Base-by-base conservation (phyloP, 164 flowering plant genomes). In the Taxillus chinensis region DNA sequence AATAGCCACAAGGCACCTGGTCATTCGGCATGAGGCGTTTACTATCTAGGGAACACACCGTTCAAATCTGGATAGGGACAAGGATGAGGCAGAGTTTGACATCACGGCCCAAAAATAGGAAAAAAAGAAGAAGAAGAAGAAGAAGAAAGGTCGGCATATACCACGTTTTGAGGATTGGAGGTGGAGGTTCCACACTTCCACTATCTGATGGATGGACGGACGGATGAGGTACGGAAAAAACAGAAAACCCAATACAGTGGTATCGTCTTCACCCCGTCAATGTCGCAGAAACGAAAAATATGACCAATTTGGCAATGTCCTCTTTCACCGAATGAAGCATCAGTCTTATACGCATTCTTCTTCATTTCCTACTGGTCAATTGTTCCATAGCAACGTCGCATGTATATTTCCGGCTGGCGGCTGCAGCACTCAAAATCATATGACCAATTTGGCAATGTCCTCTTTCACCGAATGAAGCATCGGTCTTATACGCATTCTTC, bases 221-320 rank as follows among this genome's bases (percentile, higher is more conserved):
- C 86, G 82, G 68, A 78, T 68, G 69, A 86, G 84, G 65, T 87
- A 86, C 8, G 86, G 78, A 39, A 89, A 89, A 83, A 67, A 89
- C 87, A 57, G 86, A 76, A 45, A 89, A 86, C 76, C 86, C 90
- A 51, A 75, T 83, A 78, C 61, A 86, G 81, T 48, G 12, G 46
- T 66, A 86, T 85, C 41, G 83, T 85, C 66, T 78, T 70, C 13
- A 62, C 78, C 57, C 74, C 81, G 67, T 85, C 79, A 41, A 85
- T 69, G 55, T 86, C 91, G 70, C 87, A 89, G 0, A 81, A 78
- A 46, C 74, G 66, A 58, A 78, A 83, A 50, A 89, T 80, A 62
- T 82, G 86, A 13, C 78, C 73, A 42, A 80, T 68, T 62, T 27
- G 27, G 27, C 27, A 27, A 27, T 27, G 27, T 86, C 86, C 66